Evolutionary conservation across 1,284 basidiomycete genomes (phyloP).

Genomic region (Meira miltonrushii): DNA sequence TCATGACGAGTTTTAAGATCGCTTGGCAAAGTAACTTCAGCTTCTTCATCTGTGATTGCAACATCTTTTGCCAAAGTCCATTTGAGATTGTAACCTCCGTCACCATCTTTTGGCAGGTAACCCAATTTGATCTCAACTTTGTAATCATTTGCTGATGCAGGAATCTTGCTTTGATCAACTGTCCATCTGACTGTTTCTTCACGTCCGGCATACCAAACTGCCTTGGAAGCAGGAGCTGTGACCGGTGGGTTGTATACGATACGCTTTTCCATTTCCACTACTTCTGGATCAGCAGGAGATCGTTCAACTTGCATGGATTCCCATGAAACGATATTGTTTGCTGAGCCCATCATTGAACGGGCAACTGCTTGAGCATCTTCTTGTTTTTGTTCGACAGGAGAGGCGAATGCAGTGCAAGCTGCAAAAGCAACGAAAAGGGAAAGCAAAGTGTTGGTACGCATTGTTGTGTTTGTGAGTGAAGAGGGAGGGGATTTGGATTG

Average conservation of each 20-base stretch:
- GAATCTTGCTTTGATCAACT: constrained; percentile 16
- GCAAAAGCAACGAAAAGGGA: not conserved
- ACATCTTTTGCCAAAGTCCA: constrained; percentile 25
- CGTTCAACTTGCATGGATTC: constrained; percentile 1
- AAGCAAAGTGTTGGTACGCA: not conserved
- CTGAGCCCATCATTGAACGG: not conserved
- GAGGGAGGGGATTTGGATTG: too few species aligned
- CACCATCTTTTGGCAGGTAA: constrained; percentile 13
- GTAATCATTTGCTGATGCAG: constrained; percentile 7
- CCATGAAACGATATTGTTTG: not conserved
- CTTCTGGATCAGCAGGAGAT: constrained; percentile 6
- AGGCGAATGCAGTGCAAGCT: not conserved
- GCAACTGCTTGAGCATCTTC: not conserved
- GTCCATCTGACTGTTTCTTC: constrained; percentile 21
- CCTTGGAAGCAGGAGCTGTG: constrained; percentile 15
- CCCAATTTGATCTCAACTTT: constrained; percentile 23
- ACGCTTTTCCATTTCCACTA: constrained; percentile 11
- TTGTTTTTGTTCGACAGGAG: not conserved
- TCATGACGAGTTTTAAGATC: constrained; percentile 18
- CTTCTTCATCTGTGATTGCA: constrained; percentile 15
- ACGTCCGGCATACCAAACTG: constrained; percentile 21
- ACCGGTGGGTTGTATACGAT: constrained; percentile 29
- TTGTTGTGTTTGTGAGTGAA: not conserved
- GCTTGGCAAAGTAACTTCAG: constrained; percentile 20
- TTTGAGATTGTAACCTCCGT: constrained; percentile 20